Conservation (phyloP, 2,329 filamentous ascomycete genomes). For the Westerdykella aurantiaca region DNA sequence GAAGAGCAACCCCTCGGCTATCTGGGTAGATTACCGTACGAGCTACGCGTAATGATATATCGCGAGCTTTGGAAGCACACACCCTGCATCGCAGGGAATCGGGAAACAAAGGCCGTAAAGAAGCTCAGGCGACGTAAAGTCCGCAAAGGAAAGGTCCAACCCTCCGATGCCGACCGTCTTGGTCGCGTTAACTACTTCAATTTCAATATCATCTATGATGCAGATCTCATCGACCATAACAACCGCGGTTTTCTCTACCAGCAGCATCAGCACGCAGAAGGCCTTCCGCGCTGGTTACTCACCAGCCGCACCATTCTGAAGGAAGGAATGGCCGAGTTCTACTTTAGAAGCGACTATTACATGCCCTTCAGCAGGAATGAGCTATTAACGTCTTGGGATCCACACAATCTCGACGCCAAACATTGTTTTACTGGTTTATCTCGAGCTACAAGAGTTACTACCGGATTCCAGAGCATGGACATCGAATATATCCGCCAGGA, state of each 20-base stretch:
- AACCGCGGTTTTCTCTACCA: background rate
- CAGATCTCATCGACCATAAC: background rate
- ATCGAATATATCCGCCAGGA: too few species aligned
- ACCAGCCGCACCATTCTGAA: background rate
- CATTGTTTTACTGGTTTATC: background rate
- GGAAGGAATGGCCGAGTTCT: background rate
- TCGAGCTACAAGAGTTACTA: too few species aligned
- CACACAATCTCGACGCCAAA: background rate
- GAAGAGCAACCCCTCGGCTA: too few species aligned
- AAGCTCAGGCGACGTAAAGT: too few species aligned
- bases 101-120: background rate
- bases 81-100: background rate
- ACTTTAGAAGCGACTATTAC: background rate
- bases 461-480: too few species aligned
- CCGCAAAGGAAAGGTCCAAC: too few species aligned
- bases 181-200: too few species aligned
- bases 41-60: constrained; percentile 1
- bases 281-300: background rate
- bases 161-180: too few species aligned
- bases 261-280: background rate
- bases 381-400: background rate
- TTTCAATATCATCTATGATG: background rate
- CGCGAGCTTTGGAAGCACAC: constrained; percentile 1
- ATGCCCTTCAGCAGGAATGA: background rate
- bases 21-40: background rate